Base-by-base conservation (phyloP, 1,139 yeast species). In the Kodamaea fungicola region DNA sequence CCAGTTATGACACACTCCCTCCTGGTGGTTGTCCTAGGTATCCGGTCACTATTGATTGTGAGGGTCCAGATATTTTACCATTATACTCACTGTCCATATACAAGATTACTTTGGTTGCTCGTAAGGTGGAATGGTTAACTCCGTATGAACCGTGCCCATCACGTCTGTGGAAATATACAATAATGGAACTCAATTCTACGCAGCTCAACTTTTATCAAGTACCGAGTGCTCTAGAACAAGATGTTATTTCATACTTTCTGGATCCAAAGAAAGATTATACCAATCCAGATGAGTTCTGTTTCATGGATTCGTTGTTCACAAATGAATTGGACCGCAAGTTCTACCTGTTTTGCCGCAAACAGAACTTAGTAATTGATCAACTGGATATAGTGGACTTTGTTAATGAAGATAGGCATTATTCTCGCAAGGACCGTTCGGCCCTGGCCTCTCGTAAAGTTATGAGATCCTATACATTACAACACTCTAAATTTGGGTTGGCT, bases 101-200 rank as follows among this genome's bases (percentile, higher is more conserved):
- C 47, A 73, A 77, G 41, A 50, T 80, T 2, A 75, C 82, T 0
- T 50, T 73, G 2, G 72, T 78, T 1, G 54, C 73, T 2, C 64
- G 83, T 44, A 83, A 83, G 48, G 49, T 72, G 25, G 92, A 83
- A 54, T 82, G 84, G 83, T 43, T 74, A 0, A 72, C 80, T 4
- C 90, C 90, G 0, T 80, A 75, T 50, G 86, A 81, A 47, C 68
- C 78, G 4, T 71, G 86, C 0, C 70, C 78, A 1, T 57, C 70
- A 7, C 60, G 88, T 45, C 70, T 74, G n/a, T 83, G 92, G 92
- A 77, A 68, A 50, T 66, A 71, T 35, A 67, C 70, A 24, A 64
- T 84, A 6, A 63, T 83, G 61, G 92, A 84, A 51, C 60, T 84
- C 26, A 84, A 84, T 59, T 80, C 87, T 2, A 84, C 92, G 1